Evolutionary conservation across 805 yeast genomes (phyloP).

Genomic region (Dipodascus albidus): DNA sequence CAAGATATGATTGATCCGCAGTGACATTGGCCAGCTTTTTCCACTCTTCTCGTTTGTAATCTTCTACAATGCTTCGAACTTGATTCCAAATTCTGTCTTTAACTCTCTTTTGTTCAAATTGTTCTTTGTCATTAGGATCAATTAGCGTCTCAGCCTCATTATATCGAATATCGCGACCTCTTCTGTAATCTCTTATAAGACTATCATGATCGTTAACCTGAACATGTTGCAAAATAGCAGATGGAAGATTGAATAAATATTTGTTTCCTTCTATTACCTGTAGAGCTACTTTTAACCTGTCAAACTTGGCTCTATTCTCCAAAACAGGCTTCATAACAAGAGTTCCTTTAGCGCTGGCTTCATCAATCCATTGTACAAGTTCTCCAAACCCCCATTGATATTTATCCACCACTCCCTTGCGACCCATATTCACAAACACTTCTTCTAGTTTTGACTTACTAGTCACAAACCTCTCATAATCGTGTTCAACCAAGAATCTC

Average conservation of each 20-base stretch:
- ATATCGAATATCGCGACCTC: slow-evolving; percentile 31
- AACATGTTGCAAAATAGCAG: slow-evolving; percentile 32
- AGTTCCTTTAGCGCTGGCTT: slow-evolving; percentile 42
- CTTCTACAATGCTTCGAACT: slow-evolving; percentile 41
- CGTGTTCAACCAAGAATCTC: slow-evolving; percentile 41
- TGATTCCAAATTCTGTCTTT: slow-evolving; percentile 44
- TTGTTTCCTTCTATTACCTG: slow-evolving; percentile 41
- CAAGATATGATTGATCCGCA: slow-evolving; percentile 25
- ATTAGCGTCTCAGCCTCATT: slow-evolving; percentile 15
- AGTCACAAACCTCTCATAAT: slow-evolving; percentile 53
- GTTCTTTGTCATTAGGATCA: slow-evolving; percentile 14
- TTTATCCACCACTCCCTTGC: slow-evolving; percentile 24
- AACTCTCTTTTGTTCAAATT: slow-evolving; percentile 26
- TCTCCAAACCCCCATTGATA: slow-evolving; percentile 26
- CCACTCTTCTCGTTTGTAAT: slow-evolving; percentile 47
- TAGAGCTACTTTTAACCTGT: slow-evolving; percentile 38
- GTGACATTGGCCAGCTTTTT: slow-evolving; percentile 28
- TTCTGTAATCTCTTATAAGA: slow-evolving; percentile 44
- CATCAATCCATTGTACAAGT: slow-evolving; percentile 29
- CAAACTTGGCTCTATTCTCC: slow-evolving; percentile 36
- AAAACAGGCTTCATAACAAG: slow-evolving; percentile 48
- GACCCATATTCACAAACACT: slow-evolving; percentile 41
- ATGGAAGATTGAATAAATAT: slow-evolving; percentile 47
- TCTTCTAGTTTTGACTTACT: slow-evolving; percentile 54
- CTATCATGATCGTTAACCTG: slow-evolving; percentile 44